A percentile compares a stretch with the other conserved stretches of the same genome.
Conservation (phyloP, 192 early-diverging fungal species). For the Phycomyces nitens region DNA sequence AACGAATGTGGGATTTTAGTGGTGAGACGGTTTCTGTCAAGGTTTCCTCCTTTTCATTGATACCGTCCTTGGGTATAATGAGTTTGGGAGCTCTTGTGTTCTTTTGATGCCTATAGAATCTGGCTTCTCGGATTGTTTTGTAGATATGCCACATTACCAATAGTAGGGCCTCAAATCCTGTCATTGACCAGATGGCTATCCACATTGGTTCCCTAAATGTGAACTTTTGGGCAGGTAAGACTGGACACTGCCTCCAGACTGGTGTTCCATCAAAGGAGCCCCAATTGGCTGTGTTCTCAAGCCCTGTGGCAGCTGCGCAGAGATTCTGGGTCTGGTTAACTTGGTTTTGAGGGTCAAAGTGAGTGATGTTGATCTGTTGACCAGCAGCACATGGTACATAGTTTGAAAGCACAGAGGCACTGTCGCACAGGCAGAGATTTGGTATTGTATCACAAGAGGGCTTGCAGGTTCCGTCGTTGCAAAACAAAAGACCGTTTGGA, state of each 20-base stretch:
- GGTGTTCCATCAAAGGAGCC: constrained; percentile 5
- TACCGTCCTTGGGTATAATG: constrained; percentile 15
- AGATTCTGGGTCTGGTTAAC: constrained; percentile 19
- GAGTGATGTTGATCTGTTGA: constrained; percentile 39
- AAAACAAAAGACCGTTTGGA: constrained; percentile 39
- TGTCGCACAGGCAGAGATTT: constrained; percentile 53
- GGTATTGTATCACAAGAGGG: constrained; percentile 36
- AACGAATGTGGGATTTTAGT: constrained; percentile 11
- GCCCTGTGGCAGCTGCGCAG: constrained; percentile 21
- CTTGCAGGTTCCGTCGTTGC: constrained; percentile 55
- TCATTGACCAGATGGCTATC: constrained; percentile 49
- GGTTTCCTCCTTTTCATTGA: constrained; percentile 2
- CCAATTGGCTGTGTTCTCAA: constrained; percentile 17
- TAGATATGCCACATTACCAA: constrained; percentile 52
- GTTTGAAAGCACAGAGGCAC: constrained; percentile 19
- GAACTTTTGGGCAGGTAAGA: constrained; percentile 39
- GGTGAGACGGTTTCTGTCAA: constrained; percentile 10
- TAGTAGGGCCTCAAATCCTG: constrained; percentile 42
- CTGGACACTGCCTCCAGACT: constrained; percentile 53
- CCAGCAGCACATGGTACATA: constrained; percentile 52
- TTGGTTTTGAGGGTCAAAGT: constrained; percentile 49
- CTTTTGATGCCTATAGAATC: constrained; percentile 14
- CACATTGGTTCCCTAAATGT: constrained; percentile 53
- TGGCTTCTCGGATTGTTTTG: constrained; percentile 33
- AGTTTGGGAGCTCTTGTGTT: constrained; percentile 4